phyloP scores from a whole-genome alignment of 768 basidiomycete genomes.

The Amanita phalloides region DNA sequence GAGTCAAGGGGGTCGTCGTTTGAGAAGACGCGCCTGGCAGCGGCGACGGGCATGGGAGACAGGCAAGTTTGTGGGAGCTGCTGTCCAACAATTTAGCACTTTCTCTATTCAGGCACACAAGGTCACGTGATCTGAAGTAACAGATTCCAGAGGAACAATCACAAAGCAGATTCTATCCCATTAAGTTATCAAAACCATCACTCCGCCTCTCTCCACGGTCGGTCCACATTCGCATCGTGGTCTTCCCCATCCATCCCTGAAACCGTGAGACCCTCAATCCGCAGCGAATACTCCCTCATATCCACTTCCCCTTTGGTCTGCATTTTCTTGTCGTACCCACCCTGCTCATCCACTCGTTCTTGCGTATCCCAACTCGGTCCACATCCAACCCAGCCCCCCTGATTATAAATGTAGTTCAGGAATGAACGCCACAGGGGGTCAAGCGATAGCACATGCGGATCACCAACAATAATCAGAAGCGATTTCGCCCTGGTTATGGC shows the following conservation, averaged over 20 bases:
- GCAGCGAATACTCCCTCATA: conserved; percentile 31
- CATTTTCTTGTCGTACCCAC: conserved; percentile 26
- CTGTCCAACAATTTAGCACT: conserved; percentile 9
- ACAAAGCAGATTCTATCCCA: background rate
- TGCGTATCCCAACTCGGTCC: conserved; percentile 36
- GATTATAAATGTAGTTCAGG: conserved; percentile 43
- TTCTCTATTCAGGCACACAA: background rate
- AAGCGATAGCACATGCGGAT: conserved; percentile 45
- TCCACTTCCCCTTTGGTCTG: conserved; percentile 22
- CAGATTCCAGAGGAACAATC: conserved; percentile 22
- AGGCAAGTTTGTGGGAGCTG: conserved; percentile 13
- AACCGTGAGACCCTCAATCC: conserved; percentile 22
- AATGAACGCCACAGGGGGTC: conserved; percentile 56
- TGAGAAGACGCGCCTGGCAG: conserved; percentile 3
- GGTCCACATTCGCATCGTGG: conserved; percentile 24
- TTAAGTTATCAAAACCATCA: conserved; percentile 7
- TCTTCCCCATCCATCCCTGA: conserved; percentile 18
- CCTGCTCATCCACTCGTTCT: conserved; percentile 22
- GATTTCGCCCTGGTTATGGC: conserved; percentile 54
- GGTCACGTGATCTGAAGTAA: conserved; percentile 5
- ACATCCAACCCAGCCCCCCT: conserved; percentile 45
- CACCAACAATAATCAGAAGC: conserved; percentile 48
- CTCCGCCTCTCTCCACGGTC: conserved; percentile 31
- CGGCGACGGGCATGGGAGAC: conserved; percentile 23
- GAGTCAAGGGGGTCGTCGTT: conserved; percentile 56